Evolutionary conservation across 2,329 filamentous ascomycete species (phyloP), one percentile per base, ranked within the genome.

Genomic region (Colletotrichum paranaense): DNA sequence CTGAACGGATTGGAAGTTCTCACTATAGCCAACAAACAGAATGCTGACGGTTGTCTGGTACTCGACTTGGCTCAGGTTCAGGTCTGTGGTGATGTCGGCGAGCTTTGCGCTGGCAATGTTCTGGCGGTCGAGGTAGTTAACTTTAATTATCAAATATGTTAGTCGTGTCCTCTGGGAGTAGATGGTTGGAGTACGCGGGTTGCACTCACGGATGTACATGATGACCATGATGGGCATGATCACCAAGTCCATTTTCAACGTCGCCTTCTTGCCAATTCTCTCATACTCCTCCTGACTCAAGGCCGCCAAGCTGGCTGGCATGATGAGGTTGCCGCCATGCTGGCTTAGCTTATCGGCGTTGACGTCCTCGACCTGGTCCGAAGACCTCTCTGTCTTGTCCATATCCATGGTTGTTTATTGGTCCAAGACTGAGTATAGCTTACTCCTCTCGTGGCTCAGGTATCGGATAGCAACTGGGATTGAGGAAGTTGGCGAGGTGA

Each of bases 41-140:
- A 82, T 79, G 2, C 76, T 79, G 42, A 86, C 82, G 2, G 81
- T 79, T 0, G 84, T 85, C 70, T 85, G 81, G 68, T 87, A 83
- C 26, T 83, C 72, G 24, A 79, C 76, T 19, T 77, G 66, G 28
- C 74, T 78, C 49, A 83, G 77, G 55, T 75, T 67, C 16, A 84
- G 76, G 52, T 83, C 80, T 22, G 78, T 75, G 1, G 78, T 72
- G 35, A 83, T 74, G 75, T 80, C 76, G 75, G 79, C 74, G 69
- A 82, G 76, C 78, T 78, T 78, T 19, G 80, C 78, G 69, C 81
- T 80, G 30, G 79, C 78, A 24, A 81, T 81, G 63, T 81, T 80
- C 35, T 79, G 78, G 12, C 79, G 76, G 64, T 79, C 78, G 26
- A 79, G 75, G 64, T 76, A 80, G 73, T 79, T 78, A 19, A 80